Evolutionary conservation across 208 protist species (phyloP), one percentile per base, ranked within the genome.

Genomic region (Acanthamoeba triangularis): DNA sequence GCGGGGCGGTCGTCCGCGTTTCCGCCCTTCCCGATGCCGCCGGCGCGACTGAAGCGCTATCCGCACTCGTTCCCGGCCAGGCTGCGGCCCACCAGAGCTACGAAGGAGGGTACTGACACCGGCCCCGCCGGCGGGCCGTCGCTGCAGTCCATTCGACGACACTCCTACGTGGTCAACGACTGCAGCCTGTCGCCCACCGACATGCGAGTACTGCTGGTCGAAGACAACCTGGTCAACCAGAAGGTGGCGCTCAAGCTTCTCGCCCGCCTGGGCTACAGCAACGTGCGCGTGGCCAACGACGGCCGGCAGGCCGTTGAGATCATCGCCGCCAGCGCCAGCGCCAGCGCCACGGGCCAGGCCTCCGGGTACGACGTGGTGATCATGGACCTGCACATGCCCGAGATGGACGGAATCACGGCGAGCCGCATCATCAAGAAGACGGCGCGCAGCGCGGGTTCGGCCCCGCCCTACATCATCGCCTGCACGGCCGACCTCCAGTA

Each of bases 401-500:
- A 93, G 87, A 93, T 93, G 87, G 87, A 93, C n/a, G 87, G 87
- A 10, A 74, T 93, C 20, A 74, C 87, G 44, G 65, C 61, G 25
- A 93, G 59, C 87, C 23, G 65, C 4, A 18, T 49, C 28, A 67
- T 93, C 65, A 93, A 56, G 65, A 47, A 67, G 59, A 20, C 67
- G 16, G 28, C 25, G 44, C 63, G 33, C 0, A 8, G 63, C 14
- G 63, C 23, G 10, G 13, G 30, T 6, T 8, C 6, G 2, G 28
- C 63, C 0, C 63, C 63, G 56, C 88, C 88, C 35, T 93, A 80
- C 88, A 93, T 93, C 41, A 78, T 93, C 47, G 88, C 88, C 13
- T 93, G 88, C 63, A 93, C 88, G 20, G 88, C 88, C 54, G 65
- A 93, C 61, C 88, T 93, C 20, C 88, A 93, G 88, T 35, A 78